Evolutionary conservation across 2,329 filamentous ascomycete species (phyloP).

Genomic region (Raffaelea albimanens): DNA sequence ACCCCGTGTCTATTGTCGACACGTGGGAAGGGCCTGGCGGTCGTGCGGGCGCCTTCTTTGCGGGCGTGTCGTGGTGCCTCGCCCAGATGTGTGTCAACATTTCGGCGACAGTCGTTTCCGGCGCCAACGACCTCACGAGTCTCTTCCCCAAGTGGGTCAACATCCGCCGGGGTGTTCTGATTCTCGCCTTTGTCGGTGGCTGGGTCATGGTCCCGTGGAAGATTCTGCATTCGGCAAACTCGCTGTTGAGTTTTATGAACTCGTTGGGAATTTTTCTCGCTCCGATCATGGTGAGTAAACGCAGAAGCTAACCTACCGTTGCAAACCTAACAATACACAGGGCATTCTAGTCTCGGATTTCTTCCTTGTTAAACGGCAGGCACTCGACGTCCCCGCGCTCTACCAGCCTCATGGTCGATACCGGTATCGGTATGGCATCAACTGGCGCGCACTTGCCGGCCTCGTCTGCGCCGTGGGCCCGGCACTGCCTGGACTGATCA

Average conservation of each 20-base stretch:
- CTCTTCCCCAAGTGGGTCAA: constrained; percentile 24
- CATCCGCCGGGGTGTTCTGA: constrained; percentile 22
- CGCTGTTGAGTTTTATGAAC: constrained; percentile 13
- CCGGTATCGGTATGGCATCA: constrained; percentile 17
- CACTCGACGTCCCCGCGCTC: constrained; percentile 25
- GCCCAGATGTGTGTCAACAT: constrained; percentile 14
- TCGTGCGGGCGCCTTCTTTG: constrained; percentile 15
- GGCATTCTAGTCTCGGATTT: constrained; percentile 27
- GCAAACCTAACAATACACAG: not conserved
- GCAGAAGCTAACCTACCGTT: not conserved
- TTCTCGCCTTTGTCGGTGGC: constrained; percentile 11
- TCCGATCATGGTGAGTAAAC: constrained; percentile 9
- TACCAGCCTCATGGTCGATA: constrained; percentile 25
- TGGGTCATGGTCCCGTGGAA: constrained; percentile 19
- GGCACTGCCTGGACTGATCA: not conserved
- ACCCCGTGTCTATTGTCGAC: constrained; percentile 11
- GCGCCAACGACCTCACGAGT: constrained; percentile 24
- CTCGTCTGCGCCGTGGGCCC: not conserved
- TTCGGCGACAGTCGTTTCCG: constrained; percentile 24
- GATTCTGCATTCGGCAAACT: constrained; percentile 11
- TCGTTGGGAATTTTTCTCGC: constrained; percentile 14
- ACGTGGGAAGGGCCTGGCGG: constrained; percentile 9
- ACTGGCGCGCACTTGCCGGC: constrained; percentile 10
- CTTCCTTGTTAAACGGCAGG: constrained; percentile 26
- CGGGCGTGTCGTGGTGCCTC: constrained; percentile 12